Evolutionary conservation across 2,329 filamentous ascomycete species (phyloP), one percentile per base, ranked within the genome.

Genomic region (Lasiodiplodia theobromae): DNA sequence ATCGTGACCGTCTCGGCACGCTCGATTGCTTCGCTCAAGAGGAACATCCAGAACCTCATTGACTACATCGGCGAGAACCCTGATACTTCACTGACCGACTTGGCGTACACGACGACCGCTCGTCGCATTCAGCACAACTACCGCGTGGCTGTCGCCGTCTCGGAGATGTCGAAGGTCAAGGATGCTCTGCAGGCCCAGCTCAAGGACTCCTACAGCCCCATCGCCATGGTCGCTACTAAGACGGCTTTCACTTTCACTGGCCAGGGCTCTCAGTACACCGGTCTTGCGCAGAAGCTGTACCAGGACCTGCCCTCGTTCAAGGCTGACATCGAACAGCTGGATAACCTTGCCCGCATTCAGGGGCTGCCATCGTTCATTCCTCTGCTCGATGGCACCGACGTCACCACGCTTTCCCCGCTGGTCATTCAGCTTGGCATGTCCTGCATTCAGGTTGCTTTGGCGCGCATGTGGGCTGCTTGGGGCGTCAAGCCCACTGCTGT

Each of bases 81-180:
- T 5, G 74, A 79, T 31, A 81, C 81, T 5, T 83, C 58, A 18
- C 80, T 86, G 7, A 75, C 83, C 5, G 83, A 82, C 69, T 75
- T 86, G 72, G 82, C 84, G 2, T 86, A 86, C 77, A 86, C 83
- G 6, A 79, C 82, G n/a, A 85, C 83, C 69, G 84, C 84, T 70
- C 83, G 84, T 71, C 83, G 84, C 69, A 85, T 86, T 34, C 84
- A 86, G 73, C 83, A 86, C 57, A 85, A 85, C 75, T 85, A 85
- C 76, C 82, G 84, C 49, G 79, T 85, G 56, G 80, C 83, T 3
- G 79, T 85, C 73, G 77, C 82, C 38, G 81, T 84, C 11, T 77
- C 79, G 21, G 81, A 84, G 56, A 84, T 85, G 67, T 72, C 73
- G 53, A 84, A 84, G 75, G 82, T 83, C 63, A 79, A 78, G 71